Percentiles rank a stretch among this genome's conserved stretches.
phyloP scores from a whole-genome alignment of 495 filamentous ascomycete genomes.

The Aspergillus biplanus region DNA sequence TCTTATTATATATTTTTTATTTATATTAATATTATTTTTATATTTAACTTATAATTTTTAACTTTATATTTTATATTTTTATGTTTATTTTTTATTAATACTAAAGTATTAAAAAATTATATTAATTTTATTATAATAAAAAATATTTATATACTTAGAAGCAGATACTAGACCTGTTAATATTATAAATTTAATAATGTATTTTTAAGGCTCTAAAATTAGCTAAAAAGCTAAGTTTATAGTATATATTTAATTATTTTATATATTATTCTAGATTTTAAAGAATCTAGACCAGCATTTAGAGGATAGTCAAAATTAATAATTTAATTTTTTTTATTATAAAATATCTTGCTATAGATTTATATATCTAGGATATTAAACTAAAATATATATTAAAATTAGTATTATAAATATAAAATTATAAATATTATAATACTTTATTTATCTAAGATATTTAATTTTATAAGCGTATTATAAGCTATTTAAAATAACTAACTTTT shows the following conservation, averaged over 20 bases:
- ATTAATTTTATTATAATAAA: not conserved
- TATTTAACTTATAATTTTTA: no score
- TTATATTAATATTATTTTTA: not conserved
- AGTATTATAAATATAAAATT: not conserved
- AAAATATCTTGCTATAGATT: not conserved
- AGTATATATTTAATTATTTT: not conserved
- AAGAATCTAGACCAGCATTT: not conserved
- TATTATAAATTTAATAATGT: not conserved
- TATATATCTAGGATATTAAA: not conserved
- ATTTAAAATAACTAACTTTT: no score
- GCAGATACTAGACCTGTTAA: not conserved
- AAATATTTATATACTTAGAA: not conserved
- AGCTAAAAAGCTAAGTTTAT: not conserved
- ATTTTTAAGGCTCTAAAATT: not conserved
- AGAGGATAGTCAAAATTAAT: not conserved
- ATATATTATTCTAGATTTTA: not conserved
- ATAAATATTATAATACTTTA: not conserved
- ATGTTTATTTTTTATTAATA: not conserved
- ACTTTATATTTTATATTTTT: slow-evolving; percentile 1
- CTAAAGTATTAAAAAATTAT: no score
- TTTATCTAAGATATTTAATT: not conserved
- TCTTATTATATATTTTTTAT: not conserved
- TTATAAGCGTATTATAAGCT: no score
- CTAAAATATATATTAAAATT: not conserved
- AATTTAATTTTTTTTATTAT: not conserved